Evolutionary conservation across 352 stramenopile genomes (phyloP).

Genomic region (Pseudoperonospora humuli): DNA sequence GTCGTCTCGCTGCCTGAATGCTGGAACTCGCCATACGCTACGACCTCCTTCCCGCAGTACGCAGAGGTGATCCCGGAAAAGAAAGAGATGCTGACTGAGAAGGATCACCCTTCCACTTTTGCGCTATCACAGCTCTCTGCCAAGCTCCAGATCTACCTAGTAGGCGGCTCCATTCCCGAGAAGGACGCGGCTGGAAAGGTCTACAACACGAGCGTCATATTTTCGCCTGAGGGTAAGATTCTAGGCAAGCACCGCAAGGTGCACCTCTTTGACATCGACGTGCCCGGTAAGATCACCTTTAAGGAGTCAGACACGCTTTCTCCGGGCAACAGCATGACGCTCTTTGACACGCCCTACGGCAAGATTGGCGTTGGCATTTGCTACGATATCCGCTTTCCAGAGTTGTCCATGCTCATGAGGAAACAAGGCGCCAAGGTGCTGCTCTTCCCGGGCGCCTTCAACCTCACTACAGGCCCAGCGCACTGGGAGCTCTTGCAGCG

Average conservation of each 20-base stretch:
- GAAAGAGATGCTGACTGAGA: constrained; percentile 43
- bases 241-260: constrained; percentile 99
- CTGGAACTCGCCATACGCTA: constrained; percentile 97
- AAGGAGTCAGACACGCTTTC: constrained; percentile 99
- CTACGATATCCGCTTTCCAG: constrained; percentile 99
- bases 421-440: constrained; percentile 83
- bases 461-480: constrained; percentile 89
- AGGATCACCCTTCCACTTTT: constrained; percentile 76
- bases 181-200: constrained; percentile 75
- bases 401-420: constrained; percentile 96
- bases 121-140: constrained; percentile 88
- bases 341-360: constrained; percentile 85
- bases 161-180: constrained; percentile 97
- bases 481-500: constrained; percentile 99
- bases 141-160: constrained; percentile 88
- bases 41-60: constrained; percentile 95
- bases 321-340: constrained; percentile 80
- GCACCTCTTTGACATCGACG: constrained; percentile 99
- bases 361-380: constrained; percentile 98
- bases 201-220: constrained; percentile 99
- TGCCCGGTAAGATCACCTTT: constrained; percentile 98
- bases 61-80: constrained; percentile 91
- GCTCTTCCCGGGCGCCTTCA: constrained; percentile 83
- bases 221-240: constrained; percentile 90
- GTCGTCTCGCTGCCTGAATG: constrained; percentile 91